Base-by-base conservation (phyloP, 192 early-diverging fungal species). In the Entophlyctis luteolus region DNA sequence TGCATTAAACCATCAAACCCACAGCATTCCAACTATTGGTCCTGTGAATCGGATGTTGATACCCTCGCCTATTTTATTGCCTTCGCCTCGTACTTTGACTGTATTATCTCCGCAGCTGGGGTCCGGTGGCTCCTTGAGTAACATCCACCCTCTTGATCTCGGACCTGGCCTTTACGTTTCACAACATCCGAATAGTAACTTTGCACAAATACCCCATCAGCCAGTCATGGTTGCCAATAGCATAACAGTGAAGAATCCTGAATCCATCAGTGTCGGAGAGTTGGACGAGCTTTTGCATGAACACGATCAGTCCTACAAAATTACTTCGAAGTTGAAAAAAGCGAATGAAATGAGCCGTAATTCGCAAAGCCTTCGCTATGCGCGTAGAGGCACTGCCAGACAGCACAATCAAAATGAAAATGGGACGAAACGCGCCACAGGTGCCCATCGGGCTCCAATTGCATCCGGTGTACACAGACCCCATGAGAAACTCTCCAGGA, bases 51-150 rank as follows among this genome's bases (percentile, higher is more conserved):
- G 55, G 10, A 1, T 56, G 37, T 59, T 59, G 48, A 68, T 68
- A 27, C 68, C 68, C 6, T 70, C 68, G 10, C 55, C 56, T 1
- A 60, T 70, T n/a, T 38, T 70, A 20, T 49, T 62, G 10, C 68
- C 68, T 8, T 62, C 58, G 3, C 58, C 68, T 8, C 45, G 58
- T 4, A 49, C 28, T 18, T 27, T 52, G 6, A 37, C 28, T 14
- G 20, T 53, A 12, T 20, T 62, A 20, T 70, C 68, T 20, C 68
- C 68, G 33, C 55, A 66, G 31, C 42, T 66, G 5, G 45, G 52
- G 4, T 23, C 48, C 3, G 37, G 50, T 22, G 20, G 25, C 4
- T 22, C 27, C 10, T 28, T 36, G 48, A 28, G 25, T 20, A 55
- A 55, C 35, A 16, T 60, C 16, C 48, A 55, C 25, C 63, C 63